These are phyloP conservation scores for Avena insularis DNA, from an alignment of 176 grass and related monocot genomes.

Conservation along the genomic window DNA sequence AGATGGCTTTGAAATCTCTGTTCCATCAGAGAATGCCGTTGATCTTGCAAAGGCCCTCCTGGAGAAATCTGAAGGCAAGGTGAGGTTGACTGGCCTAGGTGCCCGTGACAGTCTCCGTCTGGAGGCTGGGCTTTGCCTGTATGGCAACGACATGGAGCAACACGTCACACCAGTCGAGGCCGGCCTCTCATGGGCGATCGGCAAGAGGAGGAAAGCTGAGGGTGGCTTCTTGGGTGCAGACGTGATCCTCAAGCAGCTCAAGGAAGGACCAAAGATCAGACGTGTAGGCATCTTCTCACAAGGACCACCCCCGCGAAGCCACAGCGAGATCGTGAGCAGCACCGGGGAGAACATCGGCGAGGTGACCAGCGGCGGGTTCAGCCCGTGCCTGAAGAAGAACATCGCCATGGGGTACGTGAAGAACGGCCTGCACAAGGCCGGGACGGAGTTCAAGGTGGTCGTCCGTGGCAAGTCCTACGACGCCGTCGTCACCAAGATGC, in stretches of 20 bases:
- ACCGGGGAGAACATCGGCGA: conserved; percentile 84
- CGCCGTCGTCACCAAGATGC: conserved; percentile 89
- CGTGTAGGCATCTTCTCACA: conserved; percentile 82
- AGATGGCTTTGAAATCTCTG: conserved; percentile 98
- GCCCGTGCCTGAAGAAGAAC: conserved; percentile 98
- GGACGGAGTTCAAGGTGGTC: conserved; percentile 83
- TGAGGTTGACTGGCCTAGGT: conserved; percentile 81
- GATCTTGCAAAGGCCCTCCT: conserved; percentile 87
- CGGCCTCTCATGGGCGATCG: conserved; percentile 93
- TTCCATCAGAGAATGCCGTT: conserved; percentile 82
- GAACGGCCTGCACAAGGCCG: conserved; percentile 89
- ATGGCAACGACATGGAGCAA: conserved; percentile 98
- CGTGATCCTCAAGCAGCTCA: conserved; percentile 90
- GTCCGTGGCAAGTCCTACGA: conserved; percentile 87
- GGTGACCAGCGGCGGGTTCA: conserved; percentile 97
- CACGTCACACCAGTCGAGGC: conserved; percentile 92
- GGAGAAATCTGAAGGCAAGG: conserved; percentile 93
- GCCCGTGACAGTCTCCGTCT: conserved; percentile 96
- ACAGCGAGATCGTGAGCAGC: conserved; percentile 74
- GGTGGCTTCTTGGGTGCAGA: conserved; percentile 91
- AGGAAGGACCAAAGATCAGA: conserved; percentile 87
- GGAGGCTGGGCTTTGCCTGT: conserved; percentile 95
- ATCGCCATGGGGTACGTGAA: conserved; percentile 98
- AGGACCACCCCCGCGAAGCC: conserved; percentile 86
- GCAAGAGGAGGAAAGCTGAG: conserved; percentile 84